phyloP scores from a whole-genome alignment of 257 asterid species.

The Scutellaria galericulata region DNA sequence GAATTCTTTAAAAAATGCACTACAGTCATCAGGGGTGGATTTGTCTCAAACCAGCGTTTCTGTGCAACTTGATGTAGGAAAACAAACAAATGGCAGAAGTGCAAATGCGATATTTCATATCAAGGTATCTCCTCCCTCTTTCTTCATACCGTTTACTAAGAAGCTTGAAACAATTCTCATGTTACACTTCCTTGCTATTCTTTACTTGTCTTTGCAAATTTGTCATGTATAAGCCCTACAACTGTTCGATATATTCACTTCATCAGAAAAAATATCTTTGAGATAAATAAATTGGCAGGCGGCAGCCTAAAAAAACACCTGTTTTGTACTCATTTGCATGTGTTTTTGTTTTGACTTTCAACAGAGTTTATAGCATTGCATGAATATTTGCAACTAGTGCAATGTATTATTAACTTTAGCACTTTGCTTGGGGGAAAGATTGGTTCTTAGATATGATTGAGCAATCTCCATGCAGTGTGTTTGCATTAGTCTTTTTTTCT shows the following conservation, averaged over 20 bases:
- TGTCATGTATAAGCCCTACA: background rate
- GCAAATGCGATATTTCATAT: constrained; percentile 22
- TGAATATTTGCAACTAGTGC: constrained; percentile 5
- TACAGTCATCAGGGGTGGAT: constrained; percentile 72
- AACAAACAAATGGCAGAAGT: constrained; percentile 40
- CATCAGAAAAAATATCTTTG: background rate
- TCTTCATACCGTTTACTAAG: constrained; percentile 4
- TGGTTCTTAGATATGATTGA: background rate
- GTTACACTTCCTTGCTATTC: background rate
- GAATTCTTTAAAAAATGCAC: constrained; percentile 48
- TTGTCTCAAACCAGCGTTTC: constrained; percentile 60
- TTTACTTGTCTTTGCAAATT: background rate
- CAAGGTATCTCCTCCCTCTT: constrained; percentile 39
- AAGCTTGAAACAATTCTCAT: background rate
- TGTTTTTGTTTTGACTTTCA: background rate
- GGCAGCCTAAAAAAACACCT: background rate
- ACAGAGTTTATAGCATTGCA: background rate
- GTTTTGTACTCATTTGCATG: background rate
- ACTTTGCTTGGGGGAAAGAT: background rate
- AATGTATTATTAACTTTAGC: background rate
- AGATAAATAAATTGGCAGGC: background rate
- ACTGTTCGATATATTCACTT: background rate
- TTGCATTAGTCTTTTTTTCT: background rate
- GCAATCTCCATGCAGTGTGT: constrained; percentile 6
- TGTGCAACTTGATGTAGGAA: constrained; percentile 67